These are phyloP conservation scores for Ceratocystis ficicola DNA, from an alignment of 2,329 filamentous ascomycete species.

Conservation along the genomic window DNA sequence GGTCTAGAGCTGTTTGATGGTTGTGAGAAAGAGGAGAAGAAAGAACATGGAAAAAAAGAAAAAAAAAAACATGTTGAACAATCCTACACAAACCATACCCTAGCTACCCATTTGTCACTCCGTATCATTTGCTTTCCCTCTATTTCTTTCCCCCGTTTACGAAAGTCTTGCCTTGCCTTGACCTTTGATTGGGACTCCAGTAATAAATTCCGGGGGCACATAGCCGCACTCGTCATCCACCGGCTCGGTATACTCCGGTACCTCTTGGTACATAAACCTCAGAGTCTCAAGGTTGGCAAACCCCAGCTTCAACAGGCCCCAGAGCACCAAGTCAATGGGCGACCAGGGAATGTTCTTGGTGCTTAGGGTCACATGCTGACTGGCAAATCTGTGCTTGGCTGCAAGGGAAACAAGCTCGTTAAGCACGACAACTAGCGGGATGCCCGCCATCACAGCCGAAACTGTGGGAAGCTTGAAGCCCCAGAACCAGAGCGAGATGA, in stretches of 20 bases:
- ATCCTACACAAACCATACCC: background rate
- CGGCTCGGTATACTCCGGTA: slow-evolving; percentile 12
- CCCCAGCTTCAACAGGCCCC: slow-evolving; percentile 10
- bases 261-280: background rate
- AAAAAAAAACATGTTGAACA: background rate
- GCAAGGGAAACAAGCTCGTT: slow-evolving; percentile 8
- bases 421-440: background rate
- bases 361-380: background rate
- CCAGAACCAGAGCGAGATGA: background rate
- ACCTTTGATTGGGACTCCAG: background rate
- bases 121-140: background rate
- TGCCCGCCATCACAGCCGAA: background rate
- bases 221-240: slow-evolving; percentile 18
- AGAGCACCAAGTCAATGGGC: background rate
- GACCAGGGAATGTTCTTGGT: background rate
- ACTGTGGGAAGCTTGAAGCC: background rate
- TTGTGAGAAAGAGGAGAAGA: background rate
- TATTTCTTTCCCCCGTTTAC: too few species aligned
- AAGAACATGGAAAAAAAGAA: background rate
- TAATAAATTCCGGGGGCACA: slow-evolving; percentile 6
- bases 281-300: slow-evolving; percentile 16
- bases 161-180: background rate
- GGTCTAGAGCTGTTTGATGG: background rate
- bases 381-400: background rate
- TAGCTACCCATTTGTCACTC: background rate